Conservation (phyloP, 176 grass and related monocot genomes). For the Stipa capillata region DNA sequence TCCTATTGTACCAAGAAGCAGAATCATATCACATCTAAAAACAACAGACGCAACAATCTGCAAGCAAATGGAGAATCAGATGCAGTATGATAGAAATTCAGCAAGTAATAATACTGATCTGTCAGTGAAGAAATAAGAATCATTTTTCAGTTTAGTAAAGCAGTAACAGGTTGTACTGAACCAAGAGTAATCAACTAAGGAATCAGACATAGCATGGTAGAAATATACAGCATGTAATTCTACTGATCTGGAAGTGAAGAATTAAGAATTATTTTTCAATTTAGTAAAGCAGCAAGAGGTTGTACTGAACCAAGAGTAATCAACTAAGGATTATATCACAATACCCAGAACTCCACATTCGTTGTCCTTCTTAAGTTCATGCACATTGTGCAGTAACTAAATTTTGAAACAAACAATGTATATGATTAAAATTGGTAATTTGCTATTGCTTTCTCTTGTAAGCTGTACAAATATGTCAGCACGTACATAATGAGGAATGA, state of each 20-base stretch:
- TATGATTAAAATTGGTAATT: background rate
- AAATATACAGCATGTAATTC: no score
- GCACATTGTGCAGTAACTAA: background rate
- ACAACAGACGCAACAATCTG: conserved; percentile 72
- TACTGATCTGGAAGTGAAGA: background rate
- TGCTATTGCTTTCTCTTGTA: background rate
- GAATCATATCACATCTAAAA: conserved; percentile 88
- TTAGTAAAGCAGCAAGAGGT: background rate
- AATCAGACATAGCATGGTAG: no score
- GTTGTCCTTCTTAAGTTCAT: background rate
- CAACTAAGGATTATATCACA: background rate
- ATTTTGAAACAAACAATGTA: background rate
- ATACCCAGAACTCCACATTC: background rate
- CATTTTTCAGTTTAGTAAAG: no score
- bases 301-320: background rate
- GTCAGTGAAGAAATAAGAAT: no score
- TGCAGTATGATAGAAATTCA: background rate
- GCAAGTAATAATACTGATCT: no score
- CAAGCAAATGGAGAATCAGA: conserved; percentile 17
- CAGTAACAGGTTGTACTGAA: no score
- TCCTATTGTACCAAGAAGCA: conserved; percentile 86
- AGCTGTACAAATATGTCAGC: background rate
- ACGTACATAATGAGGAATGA: conserved; percentile 11
- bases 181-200: no score
- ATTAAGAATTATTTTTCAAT: background rate